These are phyloP conservation scores for Herpetomonas samuelpessoai DNA, from an alignment of 208 protist species.

Conservation along the genomic window DNA sequence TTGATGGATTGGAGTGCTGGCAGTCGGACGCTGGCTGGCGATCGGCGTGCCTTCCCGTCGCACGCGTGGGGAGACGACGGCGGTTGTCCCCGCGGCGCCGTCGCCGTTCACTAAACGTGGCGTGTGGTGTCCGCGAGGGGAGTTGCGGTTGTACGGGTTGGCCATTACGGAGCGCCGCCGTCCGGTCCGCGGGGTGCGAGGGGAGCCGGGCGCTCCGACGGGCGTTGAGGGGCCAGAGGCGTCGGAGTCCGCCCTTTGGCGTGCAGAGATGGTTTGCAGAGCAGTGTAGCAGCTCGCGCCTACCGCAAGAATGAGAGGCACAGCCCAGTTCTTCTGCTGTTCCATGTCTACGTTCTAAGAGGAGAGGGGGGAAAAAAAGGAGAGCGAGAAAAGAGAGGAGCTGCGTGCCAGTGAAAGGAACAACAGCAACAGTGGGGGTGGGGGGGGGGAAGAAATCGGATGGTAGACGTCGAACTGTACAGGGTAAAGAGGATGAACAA, in stretches of 20 bases:
- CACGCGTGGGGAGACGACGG: too few relatives aligned
- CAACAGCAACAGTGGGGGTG: too few relatives aligned
- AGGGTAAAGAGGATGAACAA: too few relatives aligned
- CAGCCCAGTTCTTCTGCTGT: slow-evolving; percentile 11
- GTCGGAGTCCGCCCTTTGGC: neutral
- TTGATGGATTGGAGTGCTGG: too few relatives aligned
- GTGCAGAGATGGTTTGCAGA: neutral
- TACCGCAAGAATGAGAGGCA: slow-evolving; percentile 4
- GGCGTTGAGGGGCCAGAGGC: neutral
- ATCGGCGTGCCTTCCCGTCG: too few relatives aligned
- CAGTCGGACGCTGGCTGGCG: too few relatives aligned
- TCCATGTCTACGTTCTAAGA: neutral
- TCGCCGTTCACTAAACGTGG: too few relatives aligned
- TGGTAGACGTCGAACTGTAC: too few relatives aligned
- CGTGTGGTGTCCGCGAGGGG: too few relatives aligned
- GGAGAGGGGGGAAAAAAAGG: neutral
- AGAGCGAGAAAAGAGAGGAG: neutral
- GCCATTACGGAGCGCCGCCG: neutral
- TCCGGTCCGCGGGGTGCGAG: neutral
- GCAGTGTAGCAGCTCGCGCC: slow-evolving; percentile 1
- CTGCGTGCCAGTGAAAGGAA: too few relatives aligned
- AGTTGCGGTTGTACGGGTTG: neutral
- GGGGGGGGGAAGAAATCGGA: too few relatives aligned
- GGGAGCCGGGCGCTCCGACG: neutral
- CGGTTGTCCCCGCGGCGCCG: too few relatives aligned